Evolutionary conservation across 2,329 filamentous ascomycete species (phyloP).

Genomic region (Sporothrix inflata): DNA sequence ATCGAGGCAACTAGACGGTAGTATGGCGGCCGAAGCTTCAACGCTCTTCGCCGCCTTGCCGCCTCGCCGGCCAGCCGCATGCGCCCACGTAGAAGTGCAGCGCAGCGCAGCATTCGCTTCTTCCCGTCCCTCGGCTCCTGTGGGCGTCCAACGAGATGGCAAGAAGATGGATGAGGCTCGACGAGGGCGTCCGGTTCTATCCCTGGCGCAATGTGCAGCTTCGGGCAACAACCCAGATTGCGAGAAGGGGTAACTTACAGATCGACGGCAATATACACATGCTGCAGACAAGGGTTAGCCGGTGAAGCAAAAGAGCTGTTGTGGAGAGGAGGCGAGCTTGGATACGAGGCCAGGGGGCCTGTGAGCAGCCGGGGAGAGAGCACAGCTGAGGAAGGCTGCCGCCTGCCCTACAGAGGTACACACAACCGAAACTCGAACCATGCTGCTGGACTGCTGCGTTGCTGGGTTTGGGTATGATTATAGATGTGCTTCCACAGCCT

Average conservation of each 20-base stretch:
- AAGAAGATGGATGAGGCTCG: not conserved
- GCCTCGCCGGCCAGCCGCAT: not conserved
- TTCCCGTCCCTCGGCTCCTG: not conserved
- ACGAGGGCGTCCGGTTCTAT: not conserved
- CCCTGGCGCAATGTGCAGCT: slow-evolving; percentile 4
- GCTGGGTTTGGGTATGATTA: not conserved
- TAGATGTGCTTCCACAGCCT: too few relatives aligned
- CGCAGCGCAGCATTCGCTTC: slow-evolving; percentile 15
- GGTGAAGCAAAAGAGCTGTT: slow-evolving; percentile 38
- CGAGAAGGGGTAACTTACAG: slow-evolving; percentile 64
- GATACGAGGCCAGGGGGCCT: slow-evolving; percentile 18
- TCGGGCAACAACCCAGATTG: not conserved
- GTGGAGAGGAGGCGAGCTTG: slow-evolving; percentile 12
- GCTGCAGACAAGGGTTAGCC: slow-evolving; percentile 57
- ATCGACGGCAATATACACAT: slow-evolving; percentile 87
- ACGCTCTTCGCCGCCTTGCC: not conserved
- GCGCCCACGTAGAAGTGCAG: not conserved
- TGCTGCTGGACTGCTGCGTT: not conserved
- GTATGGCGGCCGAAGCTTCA: not conserved
- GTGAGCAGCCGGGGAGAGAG: not conserved
- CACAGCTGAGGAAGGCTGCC: slow-evolving; percentile 11
- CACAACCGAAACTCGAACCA: not conserved
- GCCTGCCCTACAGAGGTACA: not conserved
- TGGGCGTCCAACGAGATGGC: not conserved
- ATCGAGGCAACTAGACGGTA: not conserved